Base-by-base conservation (phyloP, 345 rosid species). In the Boechera stricta region DNA sequence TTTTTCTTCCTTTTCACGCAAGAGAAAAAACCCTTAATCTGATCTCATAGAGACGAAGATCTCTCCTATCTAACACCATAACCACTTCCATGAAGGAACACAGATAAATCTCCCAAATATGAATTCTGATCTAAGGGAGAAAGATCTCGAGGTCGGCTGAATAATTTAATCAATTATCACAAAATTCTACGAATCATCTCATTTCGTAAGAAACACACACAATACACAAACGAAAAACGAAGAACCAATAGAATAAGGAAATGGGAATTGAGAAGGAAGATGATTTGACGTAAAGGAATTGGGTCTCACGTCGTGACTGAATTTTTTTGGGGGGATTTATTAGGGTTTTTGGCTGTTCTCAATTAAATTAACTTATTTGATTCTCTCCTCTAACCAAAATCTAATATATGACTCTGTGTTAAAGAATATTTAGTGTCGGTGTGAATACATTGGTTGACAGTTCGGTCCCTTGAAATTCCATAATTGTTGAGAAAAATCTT, bases 301-400 rank as follows among this genome's bases (percentile, higher is more conserved):
- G 81, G 74, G 64, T 53, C 58, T 78, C 81, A 78, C 81, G 81
- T 78, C 73, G 77, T 73, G 58, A 78, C 73, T 72, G 77, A 32
- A 48, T 38, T 49, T 72, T 47, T 67, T 45, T 26, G 2, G 47
- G 72, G 73, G 70, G 63, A 76, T 76, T 78, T 72, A 60, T 72
- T 78, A 78, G 81, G 81, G 81, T 78, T 78, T 78, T 78, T 78
- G 77, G 64, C 24, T 41, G 39, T 77, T 12, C 10, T 65, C 47
- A 7, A 72, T 71, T 51, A 47, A 42, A 66, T 56, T 59, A 58
- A 65, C 59, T 67, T 36, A 28, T 28, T 67, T 47, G 60, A 38
- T 55, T 77, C 55, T 77, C 57, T 68, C 33, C 44, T 24, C 21
- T 28, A n/a, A 75, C 73, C 38, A 36, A 67, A 63, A 61, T 5